Conservation (phyloP, 805 yeast genomes). For the Candida manassasensis region DNA sequence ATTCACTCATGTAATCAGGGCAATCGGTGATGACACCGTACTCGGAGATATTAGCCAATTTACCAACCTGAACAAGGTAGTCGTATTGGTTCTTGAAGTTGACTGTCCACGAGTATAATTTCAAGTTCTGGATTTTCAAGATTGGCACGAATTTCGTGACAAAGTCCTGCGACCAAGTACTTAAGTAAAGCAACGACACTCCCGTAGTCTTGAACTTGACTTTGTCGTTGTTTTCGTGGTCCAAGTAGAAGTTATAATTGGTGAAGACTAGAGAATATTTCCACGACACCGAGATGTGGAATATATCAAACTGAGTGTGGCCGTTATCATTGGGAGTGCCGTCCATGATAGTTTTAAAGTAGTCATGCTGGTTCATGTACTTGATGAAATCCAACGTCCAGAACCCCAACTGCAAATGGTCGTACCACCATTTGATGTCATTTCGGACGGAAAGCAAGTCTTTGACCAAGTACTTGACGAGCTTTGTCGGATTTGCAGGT, state of each 20-base stretch:
- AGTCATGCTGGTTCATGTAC: slow-evolving; percentile 35
- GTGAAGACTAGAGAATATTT: slow-evolving; percentile 27
- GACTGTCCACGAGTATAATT: slow-evolving; percentile 37
- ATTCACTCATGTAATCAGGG: slow-evolving; percentile 29
- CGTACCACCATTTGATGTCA: slow-evolving; percentile 36
- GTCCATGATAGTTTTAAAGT: slow-evolving; percentile 23
- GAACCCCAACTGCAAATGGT: slow-evolving; percentile 34
- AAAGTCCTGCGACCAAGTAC: slow-evolving; percentile 35
- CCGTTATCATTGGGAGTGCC: slow-evolving; percentile 14
- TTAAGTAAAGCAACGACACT: slow-evolving; percentile 32
- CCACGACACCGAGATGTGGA: slow-evolving; percentile 35
- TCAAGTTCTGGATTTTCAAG: slow-evolving; percentile 25
- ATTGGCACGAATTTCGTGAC: slow-evolving; percentile 34
- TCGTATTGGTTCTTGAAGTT: slow-evolving; percentile 32
- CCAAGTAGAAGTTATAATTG: slow-evolving; percentile 31
- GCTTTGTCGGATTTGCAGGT: slow-evolving; percentile 31
- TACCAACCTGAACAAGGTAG: slow-evolving; percentile 26
- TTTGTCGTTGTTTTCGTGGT: slow-evolving; percentile 15
- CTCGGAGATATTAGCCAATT: slow-evolving; percentile 19
- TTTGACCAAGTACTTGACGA: slow-evolving; percentile 24
- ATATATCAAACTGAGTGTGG: slow-evolving; percentile 25
- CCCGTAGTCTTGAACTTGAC: slow-evolving; percentile 29
- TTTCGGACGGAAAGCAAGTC: slow-evolving; percentile 24
- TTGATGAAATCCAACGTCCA: slow-evolving; percentile 38
- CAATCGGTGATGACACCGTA: slow-evolving; percentile 35